These are phyloP conservation scores for Xerocomus potaroensis DNA, from an alignment of 768 basidiomycete species.

Conservation along the genomic window DNA sequence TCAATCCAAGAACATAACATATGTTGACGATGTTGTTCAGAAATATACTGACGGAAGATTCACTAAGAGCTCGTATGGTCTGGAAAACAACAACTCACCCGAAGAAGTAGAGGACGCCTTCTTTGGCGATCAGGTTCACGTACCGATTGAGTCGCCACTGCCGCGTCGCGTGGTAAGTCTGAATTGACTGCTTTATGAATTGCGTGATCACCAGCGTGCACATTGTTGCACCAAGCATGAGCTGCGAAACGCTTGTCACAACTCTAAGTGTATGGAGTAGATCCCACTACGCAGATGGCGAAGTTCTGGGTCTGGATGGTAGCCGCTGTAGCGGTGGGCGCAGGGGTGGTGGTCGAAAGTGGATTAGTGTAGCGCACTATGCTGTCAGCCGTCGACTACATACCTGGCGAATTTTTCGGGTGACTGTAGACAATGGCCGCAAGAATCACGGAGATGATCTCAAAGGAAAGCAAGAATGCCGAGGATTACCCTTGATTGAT, in stretches of 20 bases:
- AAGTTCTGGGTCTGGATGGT: background rate
- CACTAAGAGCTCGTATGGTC: no score
- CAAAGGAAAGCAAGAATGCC: background rate
- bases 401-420: background rate
- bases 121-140: conserved; percentile 1
- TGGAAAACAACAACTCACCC: no score
- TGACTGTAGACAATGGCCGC: background rate
- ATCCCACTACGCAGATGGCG: background rate
- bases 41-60: no score
- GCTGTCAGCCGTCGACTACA: no score
- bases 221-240: background rate
- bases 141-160: conserved; percentile 9
- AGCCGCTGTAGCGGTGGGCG: background rate
- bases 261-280: background rate
- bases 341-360: no score
- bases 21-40: no score
- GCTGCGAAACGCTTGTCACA: no score
- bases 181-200: conserved; percentile 2
- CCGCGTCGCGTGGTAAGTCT: background rate
- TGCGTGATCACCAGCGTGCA: background rate
- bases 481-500: conserved; percentile 6
- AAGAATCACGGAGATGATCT: background rate
- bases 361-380: background rate
- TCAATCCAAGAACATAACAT: no score
- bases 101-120: conserved; percentile 13